Evolutionary conservation across 2,329 filamentous ascomycete species (phyloP), one percentile per base, ranked within the genome.

Genomic region (Alternaria arborescens): DNA sequence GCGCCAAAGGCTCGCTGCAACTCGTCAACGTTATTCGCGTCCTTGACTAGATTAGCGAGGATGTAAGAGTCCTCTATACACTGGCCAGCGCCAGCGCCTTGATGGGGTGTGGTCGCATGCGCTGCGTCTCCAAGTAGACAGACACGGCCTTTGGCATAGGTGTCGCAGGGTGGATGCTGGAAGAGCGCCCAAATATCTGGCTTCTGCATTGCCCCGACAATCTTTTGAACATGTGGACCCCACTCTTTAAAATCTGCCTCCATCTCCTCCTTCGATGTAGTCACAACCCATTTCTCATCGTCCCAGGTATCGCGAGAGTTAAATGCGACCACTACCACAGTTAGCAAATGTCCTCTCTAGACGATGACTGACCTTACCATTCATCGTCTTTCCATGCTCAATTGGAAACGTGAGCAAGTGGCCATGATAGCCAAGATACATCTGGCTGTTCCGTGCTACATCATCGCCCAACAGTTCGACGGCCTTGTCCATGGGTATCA

Each of bases 361-460:
- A 12, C 10, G 18, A 32, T 14, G 28, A 10, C 20, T 18, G n/a
- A 34, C 60, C 63, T 32, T 61, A 77, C 77, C 81, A 70, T 90
- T 90, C 76, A 90, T 83, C 5, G 84, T 82, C 32, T 82, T 80
- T 8, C 84, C 85, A 24, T 82, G 79, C n/a, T 85, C 84, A 5
- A 91, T 86, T 0, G 88, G 86, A 67, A 90, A 91, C 0, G 85
- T 88, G 28, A 91, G 80, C 4, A 86, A 67, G 70, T 91, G 89
- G 0, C 85, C 87, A 57, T 82, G 77, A 1, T 83, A 85, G 0
- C 88, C 88, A 54, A 87, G 81, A 73, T 86, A 87, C 80, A 89
- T 86, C 72, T 85, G 83, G 32, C 81, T 79, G 38, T 86, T 87
- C 34, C 74, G 66, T 0, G 85, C 82, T 20, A 84, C 77, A 40